Base-by-base conservation (phyloP, 1,284 basidiomycete genomes). In the Puccinia triticina region DNA sequence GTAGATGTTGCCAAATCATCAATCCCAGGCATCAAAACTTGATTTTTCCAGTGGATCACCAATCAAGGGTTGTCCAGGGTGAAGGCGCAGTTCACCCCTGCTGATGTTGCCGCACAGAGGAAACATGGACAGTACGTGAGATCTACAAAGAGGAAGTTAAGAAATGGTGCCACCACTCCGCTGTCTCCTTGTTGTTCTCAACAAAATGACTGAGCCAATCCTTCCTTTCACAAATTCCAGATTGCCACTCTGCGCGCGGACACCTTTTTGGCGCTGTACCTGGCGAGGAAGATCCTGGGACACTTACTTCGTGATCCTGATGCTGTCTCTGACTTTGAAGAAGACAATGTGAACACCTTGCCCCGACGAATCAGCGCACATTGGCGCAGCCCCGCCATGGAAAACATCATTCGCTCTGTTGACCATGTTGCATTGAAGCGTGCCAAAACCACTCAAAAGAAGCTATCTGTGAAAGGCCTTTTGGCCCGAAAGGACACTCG, bases 271-370 rank as follows among this genome's bases (percentile, higher is more conserved):
- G 10, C 32, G 10, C 32, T 67, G 14, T 67, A 67, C 64, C 64
- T 34, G 21, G 21, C 2, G 2, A 67, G n/a, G 40, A 67, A 67
- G 64, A 43, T 67, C 16, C 40, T 67, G 12, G 64, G 64, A 21
- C 64, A 67, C 32, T 67, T 67, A n/a, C 64, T 67, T 67, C 40
- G 64, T 16, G 64, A 67, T 21, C 34, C 64, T 3, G 64, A 67
- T 43, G 40, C 64, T 12, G 64, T 67, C 8, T 67, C 64, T 21
- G 64, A 67, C 40, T 29, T 67, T 40, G 64, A 67, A 67, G 64
- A 67, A 16, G 64, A 67, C 21, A n/a, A 67, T 67, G 64, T 10
- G 32, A 43, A 67, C 40, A 2, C 40, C 16, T 3, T 43, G n/a
- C 64, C 64, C 3, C 29, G 32, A 16, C 29, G 64, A 43, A 8